Conservation (phyloP, 495 filamentous ascomycete genomes). For the Tirmania nivea region DNA sequence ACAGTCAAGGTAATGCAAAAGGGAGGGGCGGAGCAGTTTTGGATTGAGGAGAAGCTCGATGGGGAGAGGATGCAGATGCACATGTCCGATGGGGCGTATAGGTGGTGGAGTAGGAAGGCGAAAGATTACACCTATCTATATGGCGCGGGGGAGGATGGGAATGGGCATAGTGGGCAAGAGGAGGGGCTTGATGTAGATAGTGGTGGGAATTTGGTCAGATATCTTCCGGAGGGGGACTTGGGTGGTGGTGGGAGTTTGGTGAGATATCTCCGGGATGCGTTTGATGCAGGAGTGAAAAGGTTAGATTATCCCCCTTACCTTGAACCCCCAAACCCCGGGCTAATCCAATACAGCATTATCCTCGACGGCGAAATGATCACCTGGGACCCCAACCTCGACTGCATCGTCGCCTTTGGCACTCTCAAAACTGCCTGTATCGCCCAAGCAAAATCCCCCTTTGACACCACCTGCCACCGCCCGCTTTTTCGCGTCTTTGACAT, state of each 20-base stretch:
- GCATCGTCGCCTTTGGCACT: conserved; percentile 73
- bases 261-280: background rate
- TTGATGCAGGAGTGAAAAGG: background rate
- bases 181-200: background rate
- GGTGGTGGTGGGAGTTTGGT: background rate
- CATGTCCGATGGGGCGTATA: conserved; percentile 62
- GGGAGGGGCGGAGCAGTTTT: conserved; percentile 48
- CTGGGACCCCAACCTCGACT: conserved; percentile 78
- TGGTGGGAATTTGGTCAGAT: conserved; percentile 57
- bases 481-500: conserved; percentile 75
- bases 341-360: conserved; percentile 39
- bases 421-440: conserved; percentile 78
- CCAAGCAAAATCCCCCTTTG: conserved; percentile 56
- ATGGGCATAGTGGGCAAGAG: background rate
- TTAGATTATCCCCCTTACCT: background rate
- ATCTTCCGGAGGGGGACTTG: conserved; percentile 40
- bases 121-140: conserved; percentile 97
- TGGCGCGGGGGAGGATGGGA: conserved; percentile 39
- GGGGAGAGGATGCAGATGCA: conserved; percentile 96
- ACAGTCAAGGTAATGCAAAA: conserved; percentile 46
- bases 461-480: conserved; percentile 47
- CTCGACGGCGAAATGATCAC: conserved; percentile 97
- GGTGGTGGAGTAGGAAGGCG: conserved; percentile 87
- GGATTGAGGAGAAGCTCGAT: conserved; percentile 96
- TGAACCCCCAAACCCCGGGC: background rate